Evolutionary conservation across 1,139 yeast genomes (phyloP).

Genomic region (Tardiomyces blankii): DNA sequence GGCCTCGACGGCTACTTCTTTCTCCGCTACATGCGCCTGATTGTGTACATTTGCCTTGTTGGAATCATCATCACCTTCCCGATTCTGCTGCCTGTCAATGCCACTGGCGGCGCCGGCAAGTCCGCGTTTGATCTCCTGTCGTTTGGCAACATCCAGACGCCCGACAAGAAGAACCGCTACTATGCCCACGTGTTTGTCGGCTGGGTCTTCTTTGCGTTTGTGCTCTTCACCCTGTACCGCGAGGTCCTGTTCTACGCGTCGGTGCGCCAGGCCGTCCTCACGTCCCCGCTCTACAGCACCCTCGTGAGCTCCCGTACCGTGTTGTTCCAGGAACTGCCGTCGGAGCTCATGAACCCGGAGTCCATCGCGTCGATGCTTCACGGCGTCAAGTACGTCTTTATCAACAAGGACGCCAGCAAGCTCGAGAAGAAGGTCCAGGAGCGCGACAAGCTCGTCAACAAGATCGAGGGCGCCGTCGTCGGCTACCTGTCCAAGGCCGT

Average conservation of each 20-base stretch:
- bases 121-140: constrained; percentile 69
- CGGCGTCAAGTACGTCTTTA: constrained; percentile 63
- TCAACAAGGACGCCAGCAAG: constrained; percentile 55
- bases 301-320: constrained; percentile 70
- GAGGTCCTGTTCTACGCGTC: constrained; percentile 75
- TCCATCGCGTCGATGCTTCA: constrained; percentile 49
- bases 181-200: constrained; percentile 81
- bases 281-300: constrained; percentile 70
- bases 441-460: constrained; percentile 50
- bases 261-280: constrained; percentile 66
- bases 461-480: constrained; percentile 62
- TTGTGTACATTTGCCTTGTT: constrained; percentile 44
- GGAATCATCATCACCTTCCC: constrained; percentile 67
- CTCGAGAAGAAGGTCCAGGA: constrained; percentile 47
- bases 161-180: constrained; percentile 45
- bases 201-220: constrained; percentile 15
- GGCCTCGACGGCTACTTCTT: constrained; percentile 89
- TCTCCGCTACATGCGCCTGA: constrained; percentile 60
- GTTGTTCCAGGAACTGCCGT: constrained; percentile 71
- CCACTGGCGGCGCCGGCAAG: constrained; percentile 56
- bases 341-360: constrained; percentile 49
- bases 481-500: constrained; percentile 49
- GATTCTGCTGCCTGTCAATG: constrained; percentile 76
- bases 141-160: constrained; percentile 58
- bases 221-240: constrained; percentile 36